Conservation (phyloP, 176 grass and related monocot genomes). For the Avena eriantha region DNA sequence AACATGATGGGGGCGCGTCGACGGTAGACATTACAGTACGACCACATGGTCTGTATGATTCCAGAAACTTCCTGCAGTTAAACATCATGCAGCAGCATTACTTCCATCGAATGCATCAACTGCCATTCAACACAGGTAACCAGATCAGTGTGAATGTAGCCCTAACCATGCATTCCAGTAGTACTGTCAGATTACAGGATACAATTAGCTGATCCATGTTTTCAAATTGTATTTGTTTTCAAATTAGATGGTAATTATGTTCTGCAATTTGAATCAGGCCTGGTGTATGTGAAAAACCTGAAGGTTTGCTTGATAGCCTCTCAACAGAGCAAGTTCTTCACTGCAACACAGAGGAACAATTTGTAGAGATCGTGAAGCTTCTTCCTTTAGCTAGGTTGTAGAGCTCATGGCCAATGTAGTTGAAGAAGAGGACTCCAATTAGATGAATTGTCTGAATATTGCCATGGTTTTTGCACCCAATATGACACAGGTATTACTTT, state of each 20-base stretch:
- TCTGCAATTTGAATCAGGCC: slow-evolving; percentile 49
- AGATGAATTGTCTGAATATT: too few species aligned
- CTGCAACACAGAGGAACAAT: slow-evolving; percentile 80
- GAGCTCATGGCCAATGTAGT: slow-evolving; percentile 93
- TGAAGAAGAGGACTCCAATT: slow-evolving; percentile 16
- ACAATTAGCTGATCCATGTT: neutral
- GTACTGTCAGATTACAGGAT: too few species aligned
- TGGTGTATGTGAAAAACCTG: slow-evolving; percentile 90
- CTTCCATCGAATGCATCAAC: slow-evolving; percentile 56
- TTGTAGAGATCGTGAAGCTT: slow-evolving; percentile 64
- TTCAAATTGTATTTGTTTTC: neutral
- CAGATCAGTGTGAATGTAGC: too few species aligned
- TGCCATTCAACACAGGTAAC: slow-evolving; percentile 85
- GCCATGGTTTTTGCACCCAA: too few species aligned
- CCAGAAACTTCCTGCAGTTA: slow-evolving; percentile 75
- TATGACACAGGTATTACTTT: too few species aligned
- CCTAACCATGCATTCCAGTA: too few species aligned
- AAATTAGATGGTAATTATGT: slow-evolving; percentile 12
- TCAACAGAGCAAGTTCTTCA: slow-evolving; percentile 87
- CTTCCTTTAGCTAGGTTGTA: slow-evolving; percentile 76
- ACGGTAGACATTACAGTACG: slow-evolving; percentile 50
- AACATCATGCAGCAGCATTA: slow-evolving; percentile 66
- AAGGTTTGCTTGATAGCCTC: slow-evolving; percentile 84
- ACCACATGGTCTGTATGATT: slow-evolving; percentile 72
- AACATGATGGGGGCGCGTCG: slow-evolving; percentile 53